Evolutionary conservation across 176 grass and related monocot genomes (phyloP).

Genomic region (Rhipidocladum racemiflorum): DNA sequence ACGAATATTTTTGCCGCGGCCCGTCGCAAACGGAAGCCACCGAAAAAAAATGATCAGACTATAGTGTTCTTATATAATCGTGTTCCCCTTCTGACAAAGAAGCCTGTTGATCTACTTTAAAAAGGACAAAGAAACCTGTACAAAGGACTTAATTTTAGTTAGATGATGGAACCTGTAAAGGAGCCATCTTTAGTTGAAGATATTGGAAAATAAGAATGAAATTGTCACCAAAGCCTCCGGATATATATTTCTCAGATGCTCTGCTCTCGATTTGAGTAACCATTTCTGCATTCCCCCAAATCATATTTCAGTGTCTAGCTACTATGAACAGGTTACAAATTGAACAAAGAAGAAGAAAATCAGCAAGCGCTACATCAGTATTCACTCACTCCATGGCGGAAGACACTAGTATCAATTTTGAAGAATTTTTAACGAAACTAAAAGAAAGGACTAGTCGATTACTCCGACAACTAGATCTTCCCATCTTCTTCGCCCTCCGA

Average conservation of each 20-base stretch:
- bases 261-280: not conserved
- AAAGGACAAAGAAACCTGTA: not conserved
- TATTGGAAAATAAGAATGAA: not conserved
- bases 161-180: not conserved
- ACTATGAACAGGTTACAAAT: conserved; percentile 45
- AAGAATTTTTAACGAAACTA: not conserved
- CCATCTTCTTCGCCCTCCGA: not conserved
- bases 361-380: not conserved
- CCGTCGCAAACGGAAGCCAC: not conserved
- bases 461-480: conserved; percentile 16
- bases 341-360: not conserved
- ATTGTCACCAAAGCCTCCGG: not conserved
- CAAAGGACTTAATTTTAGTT: not conserved
- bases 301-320: conserved; percentile 11
- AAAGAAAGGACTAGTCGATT: not conserved
- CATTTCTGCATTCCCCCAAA: conserved; percentile 2
- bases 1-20: not conserved
- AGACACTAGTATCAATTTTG: conserved; percentile 3
- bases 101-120: not conserved
- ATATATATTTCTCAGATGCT: not conserved
- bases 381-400: not conserved
- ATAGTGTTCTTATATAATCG: not conserved
- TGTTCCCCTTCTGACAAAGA: not conserved
- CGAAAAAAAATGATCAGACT: not conserved
- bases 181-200: conserved; percentile 2